Base-by-base conservation (phyloP, 495 filamentous ascomycete genomes). In the Cryomyces antarcticus region DNA sequence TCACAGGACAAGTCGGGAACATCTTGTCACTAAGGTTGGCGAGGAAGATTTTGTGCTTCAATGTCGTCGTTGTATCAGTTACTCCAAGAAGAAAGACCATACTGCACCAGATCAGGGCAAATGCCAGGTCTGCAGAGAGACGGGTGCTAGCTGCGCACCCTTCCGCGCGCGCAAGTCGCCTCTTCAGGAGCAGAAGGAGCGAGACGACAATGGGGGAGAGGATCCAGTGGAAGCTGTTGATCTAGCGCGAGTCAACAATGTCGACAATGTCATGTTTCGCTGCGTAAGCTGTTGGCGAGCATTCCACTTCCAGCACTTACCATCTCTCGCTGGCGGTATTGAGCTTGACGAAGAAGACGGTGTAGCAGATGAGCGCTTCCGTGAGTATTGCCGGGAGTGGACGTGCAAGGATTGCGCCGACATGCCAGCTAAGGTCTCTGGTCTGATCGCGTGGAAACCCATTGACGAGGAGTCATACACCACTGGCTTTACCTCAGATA, bases 21-120 rank as follows among this genome's bases (percentile, higher is more conserved):
- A 96, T 59, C 64, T 88, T n/a, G 83, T 92, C 27, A 95, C 89
- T n/a, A 96, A 94, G 57, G 64, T 95, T 39, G 73, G 62, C 4
- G 62, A 75, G 4, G 74, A 77, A 10, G 63, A 79, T 11, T 95
- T 89, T 50, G 76, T 96, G 34, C 62, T 96, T 31, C 92, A 99
- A 56, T 99, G 92, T 57, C 75, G 73, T 44, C 80, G 77, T 36
- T 99, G 92, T 52, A 63, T 95, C 37, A 75, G 79, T 24, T 52
- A 62, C 12, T 59, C 73, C 31, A 64, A 66, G 41, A 70, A 70
- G 41, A 88, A 82, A 50, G 82, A 95, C 49, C 46, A 54, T 1
- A 64, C 65, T 4, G 71, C 71, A 4, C 87, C 92, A 0, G 66
- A 77, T 46, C 69, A 80, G 30, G 75, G 78, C 41, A 55, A 58